A percentile compares a stretch with the other conserved stretches of the same genome.
phyloP scores from a whole-genome alignment of 352 stramenopile genomes.

The Paralagenidium karlingii region DNA sequence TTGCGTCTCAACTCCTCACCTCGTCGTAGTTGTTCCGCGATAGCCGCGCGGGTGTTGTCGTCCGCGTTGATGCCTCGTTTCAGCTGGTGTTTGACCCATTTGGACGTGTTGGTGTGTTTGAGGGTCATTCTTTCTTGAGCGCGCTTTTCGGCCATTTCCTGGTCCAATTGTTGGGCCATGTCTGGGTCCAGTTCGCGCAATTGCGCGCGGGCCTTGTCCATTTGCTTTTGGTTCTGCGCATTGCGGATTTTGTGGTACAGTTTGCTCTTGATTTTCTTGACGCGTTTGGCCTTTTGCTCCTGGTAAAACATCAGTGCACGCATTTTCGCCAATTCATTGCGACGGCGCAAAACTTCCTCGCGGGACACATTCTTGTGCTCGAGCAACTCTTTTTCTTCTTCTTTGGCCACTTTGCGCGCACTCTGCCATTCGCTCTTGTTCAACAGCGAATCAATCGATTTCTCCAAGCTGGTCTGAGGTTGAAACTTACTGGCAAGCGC shows the following conservation, averaged over 20 bases:
- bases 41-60: slow-evolving; percentile 81
- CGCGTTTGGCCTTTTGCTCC: slow-evolving; percentile 94
- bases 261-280: slow-evolving; percentile 99
- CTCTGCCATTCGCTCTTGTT: slow-evolving; percentile 10
- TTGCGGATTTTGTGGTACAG: slow-evolving; percentile 98
- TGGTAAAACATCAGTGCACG: slow-evolving; percentile 97
- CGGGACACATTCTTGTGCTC: slow-evolving; percentile 52
- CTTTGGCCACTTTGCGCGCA: slow-evolving; percentile 38
- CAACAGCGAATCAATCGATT: slow-evolving; percentile 56
- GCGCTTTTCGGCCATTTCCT: slow-evolving; percentile 82
- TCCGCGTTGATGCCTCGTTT: slow-evolving; percentile 86
- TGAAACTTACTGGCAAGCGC: slow-evolving; percentile 89
- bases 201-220: slow-evolving; percentile 78
- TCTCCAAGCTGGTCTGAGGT: slow-evolving; percentile 84
- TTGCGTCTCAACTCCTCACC: slow-evolving; percentile 91
- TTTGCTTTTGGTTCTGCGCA: slow-evolving; percentile 77
- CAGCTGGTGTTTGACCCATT: slow-evolving; percentile 94
- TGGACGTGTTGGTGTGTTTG: slow-evolving; percentile 97
- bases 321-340: slow-evolving; percentile 93
- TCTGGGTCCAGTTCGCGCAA: slow-evolving; percentile 68
- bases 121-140: slow-evolving; percentile 96
- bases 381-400: slow-evolving; percentile 55
- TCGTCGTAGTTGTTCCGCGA: slow-evolving; percentile 79
- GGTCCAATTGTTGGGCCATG: slow-evolving; percentile 55
- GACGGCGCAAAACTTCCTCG: slow-evolving; percentile 72